Conservation (phyloP, 805 yeast genomes). For the Barnettozyma sucrosica region DNA sequence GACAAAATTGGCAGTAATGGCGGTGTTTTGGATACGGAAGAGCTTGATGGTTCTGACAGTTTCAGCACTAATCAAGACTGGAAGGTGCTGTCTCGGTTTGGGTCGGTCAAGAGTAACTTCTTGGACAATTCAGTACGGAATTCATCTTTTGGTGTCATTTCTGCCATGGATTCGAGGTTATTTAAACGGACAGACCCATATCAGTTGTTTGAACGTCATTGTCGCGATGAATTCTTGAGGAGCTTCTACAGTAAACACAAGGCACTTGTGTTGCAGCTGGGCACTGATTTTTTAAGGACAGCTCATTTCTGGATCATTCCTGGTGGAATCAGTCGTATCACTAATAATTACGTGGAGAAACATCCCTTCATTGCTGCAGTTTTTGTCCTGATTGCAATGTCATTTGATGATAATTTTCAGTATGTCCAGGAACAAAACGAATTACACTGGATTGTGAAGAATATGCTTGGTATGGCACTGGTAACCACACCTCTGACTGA, state of each 20-base stretch:
- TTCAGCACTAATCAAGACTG: constrained; percentile 9
- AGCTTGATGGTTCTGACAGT: background rate
- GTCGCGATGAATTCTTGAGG: constrained; percentile 38
- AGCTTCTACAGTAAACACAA: constrained; percentile 40
- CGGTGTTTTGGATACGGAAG: background rate
- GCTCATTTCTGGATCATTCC: constrained; percentile 61
- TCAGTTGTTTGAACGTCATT: constrained; percentile 28
- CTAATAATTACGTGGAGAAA: constrained; percentile 38
- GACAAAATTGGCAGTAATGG: constrained; percentile 4
- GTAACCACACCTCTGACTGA: constrained; percentile 49
- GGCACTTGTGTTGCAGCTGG: constrained; percentile 37
- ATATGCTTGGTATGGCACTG: constrained; percentile 42
- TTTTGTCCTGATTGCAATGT: constrained; percentile 48
- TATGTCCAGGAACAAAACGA: constrained; percentile 43
- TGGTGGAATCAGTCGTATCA: constrained; percentile 48
- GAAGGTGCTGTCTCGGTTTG: constrained; percentile 8
- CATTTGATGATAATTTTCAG: constrained; percentile 46
- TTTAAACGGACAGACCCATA: constrained; percentile 29
- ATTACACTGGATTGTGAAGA: constrained; percentile 43
- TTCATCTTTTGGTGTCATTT: constrained; percentile 33
- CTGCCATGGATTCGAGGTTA: constrained; percentile 33
- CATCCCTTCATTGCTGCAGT: constrained; percentile 54
- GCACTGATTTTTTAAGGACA: constrained; percentile 42
- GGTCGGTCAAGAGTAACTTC: constrained; percentile 18
- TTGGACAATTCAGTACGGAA: constrained; percentile 25